These are phyloP conservation scores for Polymyxa betae DNA, from an alignment of 208 protist genomes.

Conservation along the genomic window DNA sequence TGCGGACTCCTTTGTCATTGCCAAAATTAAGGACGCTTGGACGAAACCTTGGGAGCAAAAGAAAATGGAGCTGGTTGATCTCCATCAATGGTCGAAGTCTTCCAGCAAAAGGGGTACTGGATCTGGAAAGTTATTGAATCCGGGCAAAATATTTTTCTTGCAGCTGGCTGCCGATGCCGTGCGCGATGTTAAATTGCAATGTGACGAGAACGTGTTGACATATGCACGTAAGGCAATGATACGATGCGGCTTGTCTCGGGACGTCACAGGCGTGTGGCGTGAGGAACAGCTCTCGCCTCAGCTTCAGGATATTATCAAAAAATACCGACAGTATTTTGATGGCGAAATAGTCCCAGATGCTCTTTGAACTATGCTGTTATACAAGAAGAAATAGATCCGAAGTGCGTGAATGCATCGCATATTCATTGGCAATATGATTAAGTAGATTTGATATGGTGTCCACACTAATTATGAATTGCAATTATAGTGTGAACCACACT, in stretches of 20 bases:
- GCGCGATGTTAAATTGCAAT: neutral
- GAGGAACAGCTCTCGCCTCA: slow-evolving; percentile 10
- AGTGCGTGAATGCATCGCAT: no score
- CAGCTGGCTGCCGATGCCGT: slow-evolving; percentile 19
- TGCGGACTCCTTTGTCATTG: neutral
- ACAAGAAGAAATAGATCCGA: no score
- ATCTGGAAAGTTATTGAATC: neutral
- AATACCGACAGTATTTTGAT: neutral
- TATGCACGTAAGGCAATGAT: slow-evolving; percentile 52
- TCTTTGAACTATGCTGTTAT: no score
- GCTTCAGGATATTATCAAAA: slow-evolving; percentile 8
- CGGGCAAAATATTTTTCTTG: slow-evolving; percentile 15
- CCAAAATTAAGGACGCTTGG: neutral
- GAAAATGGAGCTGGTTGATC: neutral
- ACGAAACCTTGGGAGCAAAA: neutral
- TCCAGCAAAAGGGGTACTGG: neutral
- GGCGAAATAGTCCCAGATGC: no score
- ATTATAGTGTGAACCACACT: no score
- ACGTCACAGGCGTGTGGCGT: slow-evolving; percentile 7
- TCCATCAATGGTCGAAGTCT: neutral
- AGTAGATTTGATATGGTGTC: no score
- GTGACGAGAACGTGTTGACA: slow-evolving; percentile 14
- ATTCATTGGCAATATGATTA: no score
- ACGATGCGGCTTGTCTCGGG: slow-evolving; percentile 26
- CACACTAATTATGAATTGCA: no score